Evolutionary conservation across 345 rosid genomes (phyloP), one percentile per base, ranked within the genome.

Genomic region (Garcia nutans): DNA sequence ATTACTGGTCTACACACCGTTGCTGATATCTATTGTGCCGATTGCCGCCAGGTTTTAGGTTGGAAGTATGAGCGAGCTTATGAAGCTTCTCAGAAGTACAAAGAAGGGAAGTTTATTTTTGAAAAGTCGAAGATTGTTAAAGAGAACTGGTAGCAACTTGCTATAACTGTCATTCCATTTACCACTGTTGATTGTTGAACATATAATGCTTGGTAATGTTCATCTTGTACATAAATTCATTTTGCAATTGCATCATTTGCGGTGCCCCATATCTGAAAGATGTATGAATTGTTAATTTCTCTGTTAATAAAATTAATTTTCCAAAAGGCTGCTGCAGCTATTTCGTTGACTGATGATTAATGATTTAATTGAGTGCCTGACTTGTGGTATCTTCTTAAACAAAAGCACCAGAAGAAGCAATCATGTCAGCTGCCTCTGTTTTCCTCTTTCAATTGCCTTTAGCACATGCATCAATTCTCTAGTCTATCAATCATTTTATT

Each of bases 61-160:
- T 78, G 81, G 81, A 78, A 78, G 58, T 78, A 78, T 31, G 77
- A 78, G 44, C 41, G 70, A 37, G 81, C 81, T 73, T 78, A 78
- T 24, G 81, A 73, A 24, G 74, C 74, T 2, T 73, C 81, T 10
- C 81, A 78, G 70, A 78, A 68, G 74, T 78, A 78, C 50, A 78
- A 78, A 28, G 77, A 78, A 73, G 81, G 81, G 23, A 78, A 78
- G 55, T 78, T 59, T 58, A 78, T 78, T 41, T 66, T 78, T 50
- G 81, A 78, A 70, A 78, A 78, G 52, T 50, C 70, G 6, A 78
- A 78, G 58, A 78, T 78, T 41, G 81, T 72, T 5, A 74, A 52
- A 70, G 81, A 78, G 56, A 74, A 78, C 24, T 78, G 81, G 77
- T 74, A 74, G 72, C 57, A 26, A 10, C 33, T 6, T 23, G 33